These are phyloP conservation scores for Penicillium sp. DNA, from an alignment of 2,329 filamentous ascomycete genomes.

Conservation along the genomic window DNA sequence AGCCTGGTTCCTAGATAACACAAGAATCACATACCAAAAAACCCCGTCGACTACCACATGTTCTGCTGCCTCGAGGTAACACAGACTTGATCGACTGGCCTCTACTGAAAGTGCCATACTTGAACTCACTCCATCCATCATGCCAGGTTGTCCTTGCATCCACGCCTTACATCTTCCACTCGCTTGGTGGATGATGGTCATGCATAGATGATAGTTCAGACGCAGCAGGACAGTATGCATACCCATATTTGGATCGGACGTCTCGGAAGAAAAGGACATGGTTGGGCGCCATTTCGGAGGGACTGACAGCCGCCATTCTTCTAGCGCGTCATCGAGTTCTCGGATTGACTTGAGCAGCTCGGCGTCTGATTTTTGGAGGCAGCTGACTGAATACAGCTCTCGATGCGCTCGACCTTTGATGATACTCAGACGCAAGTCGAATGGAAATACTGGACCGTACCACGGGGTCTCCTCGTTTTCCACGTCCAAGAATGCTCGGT, in stretches of 20 bases:
- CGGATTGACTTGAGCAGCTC: slow-evolving; percentile 56
- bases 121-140: slow-evolving; percentile 51
- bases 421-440: slow-evolving; percentile 50
- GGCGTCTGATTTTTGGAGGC: slow-evolving; percentile 52
- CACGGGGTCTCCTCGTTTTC: slow-evolving; percentile 18
- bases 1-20: not conserved
- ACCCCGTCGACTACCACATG: slow-evolving; percentile 46
- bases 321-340: slow-evolving; percentile 57
- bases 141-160: slow-evolving; percentile 31
- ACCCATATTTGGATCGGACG: slow-evolving; percentile 35
- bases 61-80: slow-evolving; percentile 48
- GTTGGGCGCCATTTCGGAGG: slow-evolving; percentile 48
- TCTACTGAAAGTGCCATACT: slow-evolving; percentile 55
- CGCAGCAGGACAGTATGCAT: slow-evolving; percentile 52
- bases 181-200: slow-evolving; percentile 56
- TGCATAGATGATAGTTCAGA: slow-evolving; percentile 56
- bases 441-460: slow-evolving; percentile 40
- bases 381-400: slow-evolving; percentile 51
- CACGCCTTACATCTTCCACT: slow-evolving; percentile 52
- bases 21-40: slow-evolving; percentile 47
- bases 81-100: slow-evolving; percentile 55
- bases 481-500: slow-evolving; percentile 26
- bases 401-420: slow-evolving; percentile 53
- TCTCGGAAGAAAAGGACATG: slow-evolving; percentile 44
- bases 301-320: slow-evolving; percentile 54